Conservation (phyloP, 2,329 filamentous ascomycete species). For the Lachnellula arida region DNA sequence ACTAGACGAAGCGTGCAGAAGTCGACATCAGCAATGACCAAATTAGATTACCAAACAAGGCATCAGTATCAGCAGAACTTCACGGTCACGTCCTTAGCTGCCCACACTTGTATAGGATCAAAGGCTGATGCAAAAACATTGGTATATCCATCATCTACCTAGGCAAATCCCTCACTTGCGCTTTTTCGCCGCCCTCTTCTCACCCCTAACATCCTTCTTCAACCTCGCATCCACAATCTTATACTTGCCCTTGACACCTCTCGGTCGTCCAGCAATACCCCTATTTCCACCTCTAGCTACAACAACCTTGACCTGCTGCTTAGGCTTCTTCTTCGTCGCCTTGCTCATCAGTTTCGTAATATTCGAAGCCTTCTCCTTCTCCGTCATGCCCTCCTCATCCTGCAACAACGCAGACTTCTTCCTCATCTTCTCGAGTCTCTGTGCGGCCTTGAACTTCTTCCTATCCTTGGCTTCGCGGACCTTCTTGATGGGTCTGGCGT, state of each 20-base stretch:
- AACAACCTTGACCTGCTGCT: slow-evolving; percentile 77
- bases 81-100: too few relatives aligned
- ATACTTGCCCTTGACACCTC: slow-evolving; percentile 91
- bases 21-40: too few relatives aligned
- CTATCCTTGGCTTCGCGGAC: slow-evolving; percentile 92
- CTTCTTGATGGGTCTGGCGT: slow-evolving; percentile 98
- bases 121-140: not conserved
- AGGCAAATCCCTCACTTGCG: slow-evolving; percentile 41
- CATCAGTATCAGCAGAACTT: too few relatives aligned
- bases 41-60: too few relatives aligned
- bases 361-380: slow-evolving; percentile 88
- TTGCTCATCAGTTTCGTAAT: slow-evolving; percentile 79
- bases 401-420: slow-evolving; percentile 92
- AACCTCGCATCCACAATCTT: slow-evolving; percentile 93
- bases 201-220: slow-evolving; percentile 91
- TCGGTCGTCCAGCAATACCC: slow-evolving; percentile 79
- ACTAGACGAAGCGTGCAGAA: too few relatives aligned
- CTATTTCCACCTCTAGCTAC: slow-evolving; percentile 82
- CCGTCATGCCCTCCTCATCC: slow-evolving; percentile 86
- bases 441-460: slow-evolving; percentile 94
- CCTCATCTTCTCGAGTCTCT: slow-evolving; percentile 86
- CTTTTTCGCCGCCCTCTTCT: slow-evolving; percentile 77
- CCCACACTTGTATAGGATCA: too few relatives aligned
- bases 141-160: not conserved
- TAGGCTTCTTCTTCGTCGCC: slow-evolving; percentile 81